A percentile compares a stretch with the other conserved stretches of the same genome.
Conservation (phyloP, 768 basidiomycete genomes). For the Mycena kentingensis region DNA sequence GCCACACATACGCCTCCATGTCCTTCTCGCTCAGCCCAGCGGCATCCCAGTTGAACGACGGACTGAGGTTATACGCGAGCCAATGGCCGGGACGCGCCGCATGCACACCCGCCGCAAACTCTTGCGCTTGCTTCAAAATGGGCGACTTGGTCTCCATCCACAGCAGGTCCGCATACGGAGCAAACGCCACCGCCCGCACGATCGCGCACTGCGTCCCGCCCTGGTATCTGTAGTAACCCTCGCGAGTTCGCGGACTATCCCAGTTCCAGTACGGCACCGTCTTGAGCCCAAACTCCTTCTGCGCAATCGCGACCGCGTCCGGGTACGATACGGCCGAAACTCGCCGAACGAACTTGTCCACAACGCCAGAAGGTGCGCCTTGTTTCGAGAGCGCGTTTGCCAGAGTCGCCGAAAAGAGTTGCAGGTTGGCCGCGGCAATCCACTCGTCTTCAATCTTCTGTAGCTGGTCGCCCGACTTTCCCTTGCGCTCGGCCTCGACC, state of each 20-base stretch:
- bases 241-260: slow-evolving; percentile 91
- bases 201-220: slow-evolving; percentile 95
- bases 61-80: slow-evolving; percentile 95
- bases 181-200: slow-evolving; percentile 88
- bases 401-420: slow-evolving; percentile 75
- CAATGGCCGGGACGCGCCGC: slow-evolving; percentile 84
- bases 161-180: slow-evolving; percentile 87
- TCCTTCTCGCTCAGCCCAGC: slow-evolving; percentile 85
- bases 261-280: slow-evolving; percentile 88
- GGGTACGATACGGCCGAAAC: slow-evolving; percentile 69
- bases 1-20: slow-evolving; percentile 90
- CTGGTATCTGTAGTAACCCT: slow-evolving; percentile 97
- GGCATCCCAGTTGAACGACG: slow-evolving; percentile 93
- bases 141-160: slow-evolving; percentile 99
- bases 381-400: slow-evolving; percentile 66
- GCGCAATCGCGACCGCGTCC: slow-evolving; percentile 72
- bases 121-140: slow-evolving; percentile 85
- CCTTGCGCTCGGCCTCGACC: slow-evolving; percentile 79
- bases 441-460: slow-evolving; percentile 90
- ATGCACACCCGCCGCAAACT: slow-evolving; percentile 90
- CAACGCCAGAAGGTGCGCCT: slow-evolving; percentile 46
- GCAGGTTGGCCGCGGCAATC: slow-evolving; percentile 75
- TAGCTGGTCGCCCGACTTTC: slow-evolving; percentile 76
- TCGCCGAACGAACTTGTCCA: slow-evolving; percentile 65
- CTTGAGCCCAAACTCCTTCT: slow-evolving; percentile 74